Evolutionary conservation across 495 filamentous ascomycete genomes (phyloP).

Genomic region (Staphylotrichum longicolle): DNA sequence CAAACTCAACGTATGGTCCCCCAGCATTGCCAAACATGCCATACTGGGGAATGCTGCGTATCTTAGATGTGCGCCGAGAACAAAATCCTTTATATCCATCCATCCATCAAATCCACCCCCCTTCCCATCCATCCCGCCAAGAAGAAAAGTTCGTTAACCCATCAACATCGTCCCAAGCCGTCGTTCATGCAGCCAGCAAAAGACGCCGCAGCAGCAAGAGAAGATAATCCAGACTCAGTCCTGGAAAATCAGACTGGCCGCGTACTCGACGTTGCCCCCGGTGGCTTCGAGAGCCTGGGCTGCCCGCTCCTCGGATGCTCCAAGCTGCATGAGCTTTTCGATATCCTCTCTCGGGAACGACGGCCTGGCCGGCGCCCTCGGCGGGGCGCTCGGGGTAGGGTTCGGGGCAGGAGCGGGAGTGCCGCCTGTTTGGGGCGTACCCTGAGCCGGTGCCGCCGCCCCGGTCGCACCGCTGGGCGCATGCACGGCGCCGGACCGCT

Average conservation of each 20-base stretch:
- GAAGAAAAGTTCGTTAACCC: conserved; percentile 12
- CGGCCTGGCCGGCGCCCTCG: conserved; percentile 20
- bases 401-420: conserved; percentile 33
- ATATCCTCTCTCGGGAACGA: conserved; percentile 61
- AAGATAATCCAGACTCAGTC: conserved; percentile 27
- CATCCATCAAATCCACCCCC: too few relatives aligned
- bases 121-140: not conserved
- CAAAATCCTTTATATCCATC: conserved; percentile 8
- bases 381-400: conserved; percentile 10
- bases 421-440: conserved; percentile 14
- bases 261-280: conserved; percentile 80
- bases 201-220: too few relatives aligned
- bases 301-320: conserved; percentile 73
- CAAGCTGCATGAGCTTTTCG: conserved; percentile 71
- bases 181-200: too few relatives aligned
- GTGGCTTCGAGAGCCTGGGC: conserved; percentile 77
- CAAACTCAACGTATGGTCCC: not conserved
- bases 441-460: conserved; percentile 21
- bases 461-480: conserved; percentile 56
- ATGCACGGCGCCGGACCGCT: conserved; percentile 76
- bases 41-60: not conserved
- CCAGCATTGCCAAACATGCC: not conserved
- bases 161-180: not conserved
- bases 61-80: conserved; percentile 1
- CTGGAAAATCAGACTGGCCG: conserved; percentile 78